These are phyloP conservation scores for Hymenoscyphus scutula DNA, from an alignment of 2,329 filamentous ascomycete species.

Conservation along the genomic window DNA sequence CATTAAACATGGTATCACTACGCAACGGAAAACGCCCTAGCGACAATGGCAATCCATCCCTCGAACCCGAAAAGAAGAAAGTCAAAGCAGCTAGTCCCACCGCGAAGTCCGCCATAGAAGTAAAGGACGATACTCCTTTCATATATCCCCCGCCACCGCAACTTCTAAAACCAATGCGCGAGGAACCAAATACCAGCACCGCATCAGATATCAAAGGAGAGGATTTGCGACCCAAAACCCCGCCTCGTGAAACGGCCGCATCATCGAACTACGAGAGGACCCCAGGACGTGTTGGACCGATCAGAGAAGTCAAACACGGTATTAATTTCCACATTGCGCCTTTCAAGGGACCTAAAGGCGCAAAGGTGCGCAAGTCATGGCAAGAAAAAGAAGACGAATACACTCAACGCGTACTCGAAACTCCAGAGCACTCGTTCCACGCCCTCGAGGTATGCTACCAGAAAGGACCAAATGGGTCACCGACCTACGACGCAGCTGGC, in stretches of 20 bases:
- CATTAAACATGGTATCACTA: neutral
- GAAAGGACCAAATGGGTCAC: conserved; percentile 43
- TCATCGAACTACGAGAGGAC: conserved; percentile 2
- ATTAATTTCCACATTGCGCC: conserved; percentile 6
- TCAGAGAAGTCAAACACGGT: neutral
- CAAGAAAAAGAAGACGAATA: conserved; percentile 10
- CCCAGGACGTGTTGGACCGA: conserved; percentile 4
- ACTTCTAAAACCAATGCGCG: neutral
- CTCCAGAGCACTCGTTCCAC: neutral
- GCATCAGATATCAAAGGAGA: neutral
- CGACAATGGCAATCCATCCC: neutral
- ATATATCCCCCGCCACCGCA: neutral
- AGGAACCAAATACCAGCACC: neutral
- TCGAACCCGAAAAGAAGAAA: neutral
- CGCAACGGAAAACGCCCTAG: neutral
- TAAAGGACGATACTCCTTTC: neutral
- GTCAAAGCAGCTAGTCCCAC: neutral
- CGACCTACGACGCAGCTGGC: conserved; percentile 39
- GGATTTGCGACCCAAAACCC: neutral
- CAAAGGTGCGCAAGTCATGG: conserved; percentile 6
- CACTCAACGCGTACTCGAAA: neutral
- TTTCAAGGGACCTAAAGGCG: conserved; percentile 9
- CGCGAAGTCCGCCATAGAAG: neutral
- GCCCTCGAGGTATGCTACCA: conserved; percentile 43
- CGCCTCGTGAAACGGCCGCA: neutral